Conservation (phyloP, 179 eudicot species). For the Spinacia oleracea region DNA sequence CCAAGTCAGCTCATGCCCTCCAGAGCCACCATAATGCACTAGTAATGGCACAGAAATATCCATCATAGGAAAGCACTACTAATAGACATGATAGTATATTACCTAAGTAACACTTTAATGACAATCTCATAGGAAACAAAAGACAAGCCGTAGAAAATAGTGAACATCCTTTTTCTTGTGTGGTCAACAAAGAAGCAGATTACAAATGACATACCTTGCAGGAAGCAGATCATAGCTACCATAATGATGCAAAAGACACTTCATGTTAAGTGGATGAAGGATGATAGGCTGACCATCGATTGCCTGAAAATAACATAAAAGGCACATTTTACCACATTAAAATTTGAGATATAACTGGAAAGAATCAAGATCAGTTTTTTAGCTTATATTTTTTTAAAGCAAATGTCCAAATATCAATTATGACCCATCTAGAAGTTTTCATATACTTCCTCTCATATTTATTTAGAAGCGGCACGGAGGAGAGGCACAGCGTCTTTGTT, state of each 20-base stretch:
- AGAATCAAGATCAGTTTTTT: not conserved
- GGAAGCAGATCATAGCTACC: slow-evolving; percentile 88
- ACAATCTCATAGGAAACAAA: not conserved
- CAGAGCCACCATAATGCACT: not conserved
- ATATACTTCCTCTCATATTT: no score
- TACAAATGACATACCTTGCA: slow-evolving; percentile 53
- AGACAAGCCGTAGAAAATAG: not conserved
- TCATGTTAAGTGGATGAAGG: slow-evolving; percentile 89
- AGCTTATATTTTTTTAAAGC: not conserved
- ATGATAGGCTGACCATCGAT: slow-evolving; percentile 89
- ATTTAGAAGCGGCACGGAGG: no score
- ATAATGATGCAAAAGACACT: slow-evolving; percentile 91
- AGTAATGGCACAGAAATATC: not conserved
- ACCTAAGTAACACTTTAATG: not conserved
- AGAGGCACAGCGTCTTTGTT: no score
- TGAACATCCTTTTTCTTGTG: not conserved
- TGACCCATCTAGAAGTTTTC: not conserved
- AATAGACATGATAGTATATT: no score
- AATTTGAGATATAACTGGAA: not conserved
- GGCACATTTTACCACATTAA: slow-evolving; percentile 15
- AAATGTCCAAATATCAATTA: not conserved
- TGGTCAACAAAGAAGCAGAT: slow-evolving; percentile 7
- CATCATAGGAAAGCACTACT: not conserved
- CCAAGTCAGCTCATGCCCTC: not conserved
- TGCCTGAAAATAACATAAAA: slow-evolving; percentile 54